Base-by-base conservation (phyloP, 2,329 filamentous ascomycete species). In the Diaporthe citriasiana region DNA sequence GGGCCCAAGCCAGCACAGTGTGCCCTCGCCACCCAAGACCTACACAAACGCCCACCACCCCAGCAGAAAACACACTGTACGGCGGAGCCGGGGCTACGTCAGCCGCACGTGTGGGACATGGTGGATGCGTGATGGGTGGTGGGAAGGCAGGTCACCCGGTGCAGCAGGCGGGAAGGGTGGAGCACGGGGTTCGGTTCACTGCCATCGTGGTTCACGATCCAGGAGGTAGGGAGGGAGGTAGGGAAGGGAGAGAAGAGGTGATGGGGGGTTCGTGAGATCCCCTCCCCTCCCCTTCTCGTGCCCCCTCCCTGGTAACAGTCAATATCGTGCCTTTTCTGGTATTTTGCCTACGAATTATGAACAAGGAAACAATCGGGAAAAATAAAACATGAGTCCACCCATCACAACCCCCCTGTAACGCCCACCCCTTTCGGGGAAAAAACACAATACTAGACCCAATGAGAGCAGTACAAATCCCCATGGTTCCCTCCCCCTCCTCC, bases 341-440 rank as follows among this genome's bases (percentile, higher is more conserved):
- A 73, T 74, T 72, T 25, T 15, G 50, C 57, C 63, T 75, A 72
- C 50, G 33, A 42, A 72, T 51, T 57, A 65, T 60, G 47, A 71
- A 42, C 59, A 73, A 70, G 47, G 59, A 75, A 69, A 66, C 17
- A 42, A 35, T 38, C n/a, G 30, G 4, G 22, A 25, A 51, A 51
- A 5, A 33, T 7, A n/a, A n/a, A n/a, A 53, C 27, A 63, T 45
- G 59, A 65, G 59, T n/a, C 59, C 59, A 60, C 57, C 12, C 38
- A 35, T n/a, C n/a, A n/a, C n/a, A 38, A 35, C 60, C 60, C 30
- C n/a, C 9, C 30, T 12, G 9, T 6, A 27, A 38, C 63, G 63
- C 63, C 45, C 10, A 6, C 63, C 19, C 13, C 33, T 35, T 51
- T 51, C 25, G 8, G 60, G 60, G 7, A 25, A n/a, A 33, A 40